Evolutionary conservation across 495 filamentous ascomycete species (phyloP).

Genomic region (Pyrenula massariospora): DNA sequence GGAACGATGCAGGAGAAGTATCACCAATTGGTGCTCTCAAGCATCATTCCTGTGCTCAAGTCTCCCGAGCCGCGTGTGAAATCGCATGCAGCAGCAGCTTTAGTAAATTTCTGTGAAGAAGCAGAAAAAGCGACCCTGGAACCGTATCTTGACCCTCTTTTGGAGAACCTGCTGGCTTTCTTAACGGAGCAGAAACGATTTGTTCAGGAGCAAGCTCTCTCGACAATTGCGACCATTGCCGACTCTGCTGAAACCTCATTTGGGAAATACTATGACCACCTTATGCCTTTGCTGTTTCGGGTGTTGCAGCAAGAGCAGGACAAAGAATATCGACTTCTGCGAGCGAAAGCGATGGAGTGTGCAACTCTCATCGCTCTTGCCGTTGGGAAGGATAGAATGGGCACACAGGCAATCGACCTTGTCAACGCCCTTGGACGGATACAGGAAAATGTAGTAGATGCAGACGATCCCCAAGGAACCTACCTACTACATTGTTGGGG

Average conservation of each 20-base stretch:
- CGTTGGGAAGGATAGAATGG: conserved; percentile 87
- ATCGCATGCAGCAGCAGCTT: conserved; percentile 88
- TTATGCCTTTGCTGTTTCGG: conserved; percentile 90
- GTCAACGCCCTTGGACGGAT: conserved; percentile 80
- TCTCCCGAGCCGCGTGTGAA: conserved; percentile 89
- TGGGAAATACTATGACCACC: conserved; percentile 83
- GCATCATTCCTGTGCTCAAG: conserved; percentile 86
- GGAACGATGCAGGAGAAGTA: conserved; percentile 98
- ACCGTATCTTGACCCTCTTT: conserved; percentile 82
- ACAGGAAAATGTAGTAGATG: conserved; percentile 76
- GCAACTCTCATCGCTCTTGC: conserved; percentile 93
- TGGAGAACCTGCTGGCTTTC: conserved; percentile 70
- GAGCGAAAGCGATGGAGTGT: conserved; percentile 99
- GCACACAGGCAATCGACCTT: conserved; percentile 69
- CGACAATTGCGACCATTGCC: conserved; percentile 96
- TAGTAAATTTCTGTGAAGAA: conserved; percentile 99
- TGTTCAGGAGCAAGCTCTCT: conserved; percentile 95
- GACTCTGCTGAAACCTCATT: conserved; percentile 96
- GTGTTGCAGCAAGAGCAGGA: conserved; percentile 80
- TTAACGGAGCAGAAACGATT: conserved; percentile 85
- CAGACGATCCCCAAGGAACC: conserved; percentile 91
- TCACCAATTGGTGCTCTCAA: conserved; percentile 69
- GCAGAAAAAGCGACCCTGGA: conserved; percentile 86
- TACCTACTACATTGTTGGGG: conserved; percentile 99
- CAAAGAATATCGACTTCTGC: conserved; percentile 81